phyloP scores from a whole-genome alignment of 495 filamentous ascomycete species.

The Penicillium canescens region DNA sequence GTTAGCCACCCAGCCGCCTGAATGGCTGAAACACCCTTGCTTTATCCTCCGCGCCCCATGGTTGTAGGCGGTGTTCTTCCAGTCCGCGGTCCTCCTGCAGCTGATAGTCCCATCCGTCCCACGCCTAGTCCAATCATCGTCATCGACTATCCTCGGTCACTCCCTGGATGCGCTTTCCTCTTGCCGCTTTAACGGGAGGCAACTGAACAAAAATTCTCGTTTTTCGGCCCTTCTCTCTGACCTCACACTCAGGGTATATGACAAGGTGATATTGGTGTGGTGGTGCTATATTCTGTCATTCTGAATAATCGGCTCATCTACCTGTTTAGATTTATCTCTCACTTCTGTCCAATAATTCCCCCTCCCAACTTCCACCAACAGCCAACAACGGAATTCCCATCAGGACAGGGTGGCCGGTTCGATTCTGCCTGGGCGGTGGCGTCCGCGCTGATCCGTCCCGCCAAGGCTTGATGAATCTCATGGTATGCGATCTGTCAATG shows the following conservation, averaged over 20 bases:
- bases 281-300: neutral
- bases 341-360: neutral
- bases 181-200: conserved; percentile 43
- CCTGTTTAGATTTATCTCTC: neutral
- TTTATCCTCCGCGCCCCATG: conserved; percentile 31
- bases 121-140: conserved; percentile 33
- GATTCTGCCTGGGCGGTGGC: conserved; percentile 21
- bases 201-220: conserved; percentile 46
- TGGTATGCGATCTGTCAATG: conserved; percentile 16
- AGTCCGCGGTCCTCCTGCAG: conserved; percentile 36
- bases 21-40: conserved; percentile 33
- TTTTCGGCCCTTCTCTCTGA: conserved; percentile 23
- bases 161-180: conserved; percentile 36
- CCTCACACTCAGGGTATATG: conserved; percentile 2
- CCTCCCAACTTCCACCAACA: too few species aligned
- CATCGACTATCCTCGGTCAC: conserved; percentile 23
- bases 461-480: conserved; percentile 28
- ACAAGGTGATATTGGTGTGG: neutral
- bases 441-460: conserved; percentile 20
- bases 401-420: conserved; percentile 27
- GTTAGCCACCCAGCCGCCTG: conserved; percentile 11
- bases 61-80: conserved; percentile 33
- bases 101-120: conserved; percentile 25
- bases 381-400: conserved; percentile 9
- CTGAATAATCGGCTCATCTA: neutral